Evolutionary conservation across 2,329 filamentous ascomycete genomes (phyloP), one percentile per base, ranked within the genome.

Genomic region (Sphaerulina populicola): DNA sequence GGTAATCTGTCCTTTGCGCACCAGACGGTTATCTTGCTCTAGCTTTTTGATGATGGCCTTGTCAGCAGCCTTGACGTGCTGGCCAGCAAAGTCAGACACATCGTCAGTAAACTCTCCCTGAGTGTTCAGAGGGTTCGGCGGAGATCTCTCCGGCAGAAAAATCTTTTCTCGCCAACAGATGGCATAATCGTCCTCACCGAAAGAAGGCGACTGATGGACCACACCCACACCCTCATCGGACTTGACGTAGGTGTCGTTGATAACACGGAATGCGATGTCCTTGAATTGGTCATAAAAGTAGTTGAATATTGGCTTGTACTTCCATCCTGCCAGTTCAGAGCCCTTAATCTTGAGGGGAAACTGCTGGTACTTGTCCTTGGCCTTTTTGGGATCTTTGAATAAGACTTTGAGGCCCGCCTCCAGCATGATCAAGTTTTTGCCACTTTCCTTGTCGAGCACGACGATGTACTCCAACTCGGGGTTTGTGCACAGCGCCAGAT

Each of bases 321-420:
- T 85, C 86, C 88, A 94, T 36, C 86, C 88, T 30, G 87, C 72
- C 82, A 96, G 88, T 42, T 89, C 83, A 58, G 82, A 85, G 44
- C 91, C 91, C 71, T 83, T 86, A 60, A 94, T 71, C 64, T 85
- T 90, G 41, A 62, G 50, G 57, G 85, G 79, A 11, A 94, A 67
- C 46, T 93, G 76, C 74, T 88, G 88, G 72, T 83, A 95, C 74
- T 89, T 90, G 72, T 83, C 94, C 67, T 95, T 94, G 44, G 89
- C 89, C 74, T 95, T 95, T 74, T 95, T 96, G 6, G 86, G 86
- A 60, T 95, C 88, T 69, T 96, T 96, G 74, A 95, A 96, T 2
- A 96, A 75, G 4, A 86, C 91, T 51, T 78, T 77, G 30, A 96
- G 76, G 31, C 93, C 77, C 51, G 86, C 81, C 67, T 96, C 89